Evolutionary conservation across 148 eudicot genomes (phyloP).

Genomic region (Camellia lanceoleosa): DNA sequence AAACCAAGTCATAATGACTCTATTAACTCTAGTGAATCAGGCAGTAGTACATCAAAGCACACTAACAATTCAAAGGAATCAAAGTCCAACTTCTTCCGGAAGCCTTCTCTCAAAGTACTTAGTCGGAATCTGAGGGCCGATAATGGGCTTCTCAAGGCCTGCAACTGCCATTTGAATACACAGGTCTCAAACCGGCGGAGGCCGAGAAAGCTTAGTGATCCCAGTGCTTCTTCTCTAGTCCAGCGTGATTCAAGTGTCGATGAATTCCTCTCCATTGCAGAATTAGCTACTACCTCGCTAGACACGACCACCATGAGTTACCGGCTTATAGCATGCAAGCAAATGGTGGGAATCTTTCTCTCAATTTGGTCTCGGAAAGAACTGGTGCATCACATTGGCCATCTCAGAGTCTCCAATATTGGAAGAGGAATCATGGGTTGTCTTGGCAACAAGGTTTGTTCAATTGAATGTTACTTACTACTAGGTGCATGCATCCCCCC

Average conservation of each 20-base stretch:
- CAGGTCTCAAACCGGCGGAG: constrained; percentile 30
- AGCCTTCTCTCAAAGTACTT: constrained; percentile 59
- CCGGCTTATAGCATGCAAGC: constrained; percentile 71
- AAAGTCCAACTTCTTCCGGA: constrained; percentile 47
- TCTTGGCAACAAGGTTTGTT: constrained; percentile 82
- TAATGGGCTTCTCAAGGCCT: constrained; percentile 55
- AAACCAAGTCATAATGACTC: constrained; percentile 34
- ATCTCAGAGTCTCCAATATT: constrained; percentile 63
- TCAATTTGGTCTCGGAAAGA: constrained; percentile 72
- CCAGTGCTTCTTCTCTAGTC: constrained; percentile 20
- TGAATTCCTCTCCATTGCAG: constrained; percentile 30
- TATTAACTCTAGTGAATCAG: constrained; percentile 20
- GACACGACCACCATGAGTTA: constrained; percentile 26
- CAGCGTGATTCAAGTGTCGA: constrained; percentile 26
- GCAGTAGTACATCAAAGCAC: constrained; percentile 30
- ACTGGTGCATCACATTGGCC: constrained; percentile 65
- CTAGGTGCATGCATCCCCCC: neutral
- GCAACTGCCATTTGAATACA: constrained; percentile 63
- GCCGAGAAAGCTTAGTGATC: constrained; percentile 39
- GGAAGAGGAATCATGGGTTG: constrained; percentile 92
- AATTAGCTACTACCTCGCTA: constrained; percentile 22
- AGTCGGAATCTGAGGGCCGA: constrained; percentile 53
- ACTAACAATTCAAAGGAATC: constrained; percentile 37
- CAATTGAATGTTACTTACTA: constrained; percentile 2
- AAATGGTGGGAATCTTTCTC: constrained; percentile 91